Conservation (phyloP, 139 green algal genomes). For the Chlamydomonas urium region DNA sequence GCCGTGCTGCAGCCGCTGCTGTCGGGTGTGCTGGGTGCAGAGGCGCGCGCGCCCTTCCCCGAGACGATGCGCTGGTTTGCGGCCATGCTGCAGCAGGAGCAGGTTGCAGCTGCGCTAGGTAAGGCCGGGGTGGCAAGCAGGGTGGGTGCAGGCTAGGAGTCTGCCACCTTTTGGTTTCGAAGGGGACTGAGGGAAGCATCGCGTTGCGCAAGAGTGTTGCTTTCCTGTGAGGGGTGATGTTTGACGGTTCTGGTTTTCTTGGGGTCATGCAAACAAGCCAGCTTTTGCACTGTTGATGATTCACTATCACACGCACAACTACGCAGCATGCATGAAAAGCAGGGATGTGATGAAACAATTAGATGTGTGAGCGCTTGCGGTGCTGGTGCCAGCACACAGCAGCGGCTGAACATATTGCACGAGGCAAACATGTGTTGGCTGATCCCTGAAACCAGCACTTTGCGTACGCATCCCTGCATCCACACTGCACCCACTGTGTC, state of each 20-base stretch:
- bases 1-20: conserved; percentile 45
- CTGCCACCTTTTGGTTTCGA: not conserved
- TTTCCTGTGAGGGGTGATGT: not conserved
- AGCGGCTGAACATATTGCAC: not conserved
- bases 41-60: conserved; percentile 28
- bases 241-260: not conserved
- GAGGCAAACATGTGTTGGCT: conserved; percentile 1
- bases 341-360: not conserved
- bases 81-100: conserved; percentile 9
- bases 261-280: not conserved
- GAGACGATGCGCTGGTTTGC: conserved; percentile 38
- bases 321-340: too few relatives aligned
- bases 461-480: too few relatives aligned
- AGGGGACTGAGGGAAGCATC: not conserved
- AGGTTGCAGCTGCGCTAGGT: conserved; percentile 52
- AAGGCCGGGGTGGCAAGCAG: conserved; percentile 5
- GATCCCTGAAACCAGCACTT: not conserved
- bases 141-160: not conserved
- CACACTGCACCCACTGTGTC: too few relatives aligned
- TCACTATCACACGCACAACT: not conserved
- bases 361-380: not conserved
- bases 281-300: not conserved
- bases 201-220: not conserved
- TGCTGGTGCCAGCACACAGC: not conserved
- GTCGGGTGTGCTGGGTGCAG: conserved; percentile 41